These are phyloP conservation scores for Amanita molliuscula DNA, from an alignment of 768 basidiomycete genomes.

Conservation along the genomic window DNA sequence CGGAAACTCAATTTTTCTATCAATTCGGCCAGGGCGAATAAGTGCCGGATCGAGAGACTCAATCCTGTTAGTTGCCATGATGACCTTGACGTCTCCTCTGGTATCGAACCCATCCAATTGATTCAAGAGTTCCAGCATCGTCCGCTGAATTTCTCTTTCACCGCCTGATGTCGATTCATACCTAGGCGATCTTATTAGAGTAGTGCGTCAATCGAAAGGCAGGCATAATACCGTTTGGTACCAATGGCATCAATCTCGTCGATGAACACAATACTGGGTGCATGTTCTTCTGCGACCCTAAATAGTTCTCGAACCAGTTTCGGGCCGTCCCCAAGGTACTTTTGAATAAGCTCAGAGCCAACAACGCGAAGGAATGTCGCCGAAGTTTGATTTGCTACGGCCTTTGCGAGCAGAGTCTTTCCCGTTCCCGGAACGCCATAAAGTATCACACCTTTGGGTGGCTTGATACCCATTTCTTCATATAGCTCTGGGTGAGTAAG, in stretches of 20 bases:
- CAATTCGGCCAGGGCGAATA: conserved; percentile 96
- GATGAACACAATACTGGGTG: conserved; percentile 98
- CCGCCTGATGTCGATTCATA: conserved; percentile 99
- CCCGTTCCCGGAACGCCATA: conserved; percentile 99
- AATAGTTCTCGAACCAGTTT: conserved; percentile 97
- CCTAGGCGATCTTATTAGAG: conserved; percentile 26
- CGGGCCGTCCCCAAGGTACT: conserved; percentile 97
- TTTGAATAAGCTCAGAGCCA: conserved; percentile 97
- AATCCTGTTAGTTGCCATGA: conserved; percentile 99
- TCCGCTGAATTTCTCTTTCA: conserved; percentile 97
- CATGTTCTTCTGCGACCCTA: conserved; percentile 94
- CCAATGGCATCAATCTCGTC: conserved; percentile 99
- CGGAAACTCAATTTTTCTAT: conserved; percentile 98
- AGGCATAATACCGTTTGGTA: conserved; percentile 72
- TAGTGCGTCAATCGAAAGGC: not conserved
- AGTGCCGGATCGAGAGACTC: conserved; percentile 96
- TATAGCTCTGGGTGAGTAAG: conserved; percentile 97
- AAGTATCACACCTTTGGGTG: conserved; percentile 98
- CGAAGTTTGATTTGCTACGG: conserved; percentile 96
- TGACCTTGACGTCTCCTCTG: conserved; percentile 98
- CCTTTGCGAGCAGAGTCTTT: conserved; percentile 95
- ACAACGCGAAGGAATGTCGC: conserved; percentile 97
- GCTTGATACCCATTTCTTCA: conserved; percentile 99
- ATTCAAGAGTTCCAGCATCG: conserved; percentile 97
- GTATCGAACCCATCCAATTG: conserved; percentile 99